Conservation (phyloP, 169 alveolate species). For the Cryptosporidium canis region DNA sequence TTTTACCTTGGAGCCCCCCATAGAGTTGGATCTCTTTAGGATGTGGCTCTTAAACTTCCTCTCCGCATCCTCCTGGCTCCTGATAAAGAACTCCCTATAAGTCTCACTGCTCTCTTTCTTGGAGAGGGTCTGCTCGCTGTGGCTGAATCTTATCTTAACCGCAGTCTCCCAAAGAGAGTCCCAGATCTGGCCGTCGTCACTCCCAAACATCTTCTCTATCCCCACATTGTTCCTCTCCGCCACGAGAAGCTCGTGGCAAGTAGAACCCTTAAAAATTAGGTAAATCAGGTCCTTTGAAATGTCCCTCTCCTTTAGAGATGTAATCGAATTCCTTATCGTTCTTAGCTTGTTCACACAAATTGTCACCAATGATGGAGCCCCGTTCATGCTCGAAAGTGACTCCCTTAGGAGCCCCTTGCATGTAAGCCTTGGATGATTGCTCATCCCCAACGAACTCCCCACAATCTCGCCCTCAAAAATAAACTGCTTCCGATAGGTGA, state of each 20-base stretch:
- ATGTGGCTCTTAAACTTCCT: constrained; percentile 3
- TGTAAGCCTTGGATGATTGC: constrained; percentile 15
- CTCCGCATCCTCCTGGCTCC: constrained; percentile 25
- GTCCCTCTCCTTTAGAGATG: background rate
- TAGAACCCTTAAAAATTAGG: constrained; percentile 31
- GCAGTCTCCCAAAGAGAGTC: constrained; percentile 65
- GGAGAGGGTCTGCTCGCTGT: background rate
- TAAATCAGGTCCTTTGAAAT: constrained; percentile 6
- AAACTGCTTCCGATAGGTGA: no score
- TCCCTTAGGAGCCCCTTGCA: constrained; percentile 60
- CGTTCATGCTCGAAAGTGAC: background rate
- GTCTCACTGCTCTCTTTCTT: background rate
- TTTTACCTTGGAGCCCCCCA: background rate
- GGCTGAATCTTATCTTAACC: constrained; percentile 14
- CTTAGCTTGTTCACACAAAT: constrained; percentile 35
- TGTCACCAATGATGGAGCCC: background rate
- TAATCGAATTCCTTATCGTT: constrained; percentile 32
- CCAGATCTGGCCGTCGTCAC: constrained; percentile 18
- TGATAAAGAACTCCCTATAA: constrained; percentile 34
- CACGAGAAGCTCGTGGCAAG: constrained; percentile 29
- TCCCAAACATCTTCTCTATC: constrained; percentile 32
- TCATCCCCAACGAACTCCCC: background rate
- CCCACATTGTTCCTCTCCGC: constrained; percentile 50
- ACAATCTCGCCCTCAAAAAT: background rate
- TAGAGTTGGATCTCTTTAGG: constrained; percentile 6